Base-by-base conservation (phyloP, 2,329 filamentous ascomycete species). In the Aspergillus tanneri region DNA sequence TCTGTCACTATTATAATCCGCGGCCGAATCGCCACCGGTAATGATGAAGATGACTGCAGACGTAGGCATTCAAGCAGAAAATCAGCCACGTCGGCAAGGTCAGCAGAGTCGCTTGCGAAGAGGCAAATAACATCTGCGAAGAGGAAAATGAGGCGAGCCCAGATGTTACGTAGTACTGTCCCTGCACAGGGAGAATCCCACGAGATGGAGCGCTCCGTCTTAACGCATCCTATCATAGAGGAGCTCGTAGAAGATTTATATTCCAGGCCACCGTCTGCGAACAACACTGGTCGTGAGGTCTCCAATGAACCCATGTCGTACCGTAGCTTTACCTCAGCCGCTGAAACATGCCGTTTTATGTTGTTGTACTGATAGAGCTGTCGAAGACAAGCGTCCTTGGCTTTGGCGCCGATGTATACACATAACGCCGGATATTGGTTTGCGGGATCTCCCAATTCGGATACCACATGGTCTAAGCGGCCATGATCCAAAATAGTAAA, bases 121-220 rank as follows among this genome's bases (percentile, higher is more conserved):
- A 46, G 27, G 19, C 43, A 46, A 37, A 46, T 23, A 14, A 46
- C 24, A 38, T 46, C 43, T n/a, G 43, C 22, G 18, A 46, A 46
- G 18, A 46, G 34, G 24, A 46, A 46, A 11, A 46, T 21, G 12
- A 46, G 30, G 22, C 43, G 34, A 37, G 43, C n/a, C 16, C 22
- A 46, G 14, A 46, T 25, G 12, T 18, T 19, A 4, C 24, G 34
- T 10, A 46, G 21, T 19, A 30, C 32, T 23, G 14, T 28, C 22
- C 38, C 32, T 8, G 35, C 14, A 14, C 19, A n/a, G n/a, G 21
- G 8, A 23, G 22, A 9, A 5, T 38, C 19, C 43, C 43, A 46
- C n/a, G 32, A 12, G 23, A 46, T 32, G 9, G 32, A 19, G 9
- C 25, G 30, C 22, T 37, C 22, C 6, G 25, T 28, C 16, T 25